Percentiles rank a stretch among this genome's conserved stretches.
phyloP scores from a whole-genome alignment of 2,329 filamentous ascomycete genomes.

The Alternaria infectoria region DNA sequence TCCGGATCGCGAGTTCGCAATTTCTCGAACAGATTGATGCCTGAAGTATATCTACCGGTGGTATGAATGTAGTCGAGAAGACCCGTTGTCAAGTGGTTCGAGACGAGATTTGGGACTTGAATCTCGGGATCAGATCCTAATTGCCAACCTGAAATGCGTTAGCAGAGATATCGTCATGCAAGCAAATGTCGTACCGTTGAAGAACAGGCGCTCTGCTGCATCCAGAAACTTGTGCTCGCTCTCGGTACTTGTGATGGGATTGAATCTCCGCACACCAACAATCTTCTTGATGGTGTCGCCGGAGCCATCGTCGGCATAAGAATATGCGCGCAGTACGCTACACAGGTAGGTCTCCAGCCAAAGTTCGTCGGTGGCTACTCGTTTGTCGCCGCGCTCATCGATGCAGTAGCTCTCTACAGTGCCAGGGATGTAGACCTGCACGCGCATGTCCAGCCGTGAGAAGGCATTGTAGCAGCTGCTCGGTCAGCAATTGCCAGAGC shows the following conservation, averaged over 20 bases:
- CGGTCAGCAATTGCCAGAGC: slow-evolving; percentile 35
- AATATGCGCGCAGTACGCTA: slow-evolving; percentile 91
- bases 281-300: slow-evolving; percentile 96
- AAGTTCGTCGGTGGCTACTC: slow-evolving; percentile 88
- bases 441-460: slow-evolving; percentile 95
- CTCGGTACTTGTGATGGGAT: slow-evolving; percentile 97
- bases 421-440: slow-evolving; percentile 95
- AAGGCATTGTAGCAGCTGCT: slow-evolving; percentile 96
- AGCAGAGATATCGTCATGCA: background rate
- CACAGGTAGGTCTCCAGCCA: slow-evolving; percentile 99
- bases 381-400: slow-evolving; percentile 94
- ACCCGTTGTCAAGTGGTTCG: slow-evolving; percentile 93
- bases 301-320: slow-evolving; percentile 93
- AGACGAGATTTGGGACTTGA: slow-evolving; percentile 95
- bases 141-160: slow-evolving; percentile 72
- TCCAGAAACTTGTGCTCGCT: slow-evolving; percentile 95
- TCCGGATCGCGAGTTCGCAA: slow-evolving; percentile 88
- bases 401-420: slow-evolving; percentile 97
- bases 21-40: slow-evolving; percentile 98
- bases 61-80: slow-evolving; percentile 94
- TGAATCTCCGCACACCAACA: slow-evolving; percentile 95
- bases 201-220: slow-evolving; percentile 93
- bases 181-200: slow-evolving; percentile 67
- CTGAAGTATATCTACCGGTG: slow-evolving; percentile 90
- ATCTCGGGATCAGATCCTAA: slow-evolving; percentile 96